Evolutionary conservation across 768 basidiomycete genomes (phyloP).

Genomic region (Hericium coralloides): DNA sequence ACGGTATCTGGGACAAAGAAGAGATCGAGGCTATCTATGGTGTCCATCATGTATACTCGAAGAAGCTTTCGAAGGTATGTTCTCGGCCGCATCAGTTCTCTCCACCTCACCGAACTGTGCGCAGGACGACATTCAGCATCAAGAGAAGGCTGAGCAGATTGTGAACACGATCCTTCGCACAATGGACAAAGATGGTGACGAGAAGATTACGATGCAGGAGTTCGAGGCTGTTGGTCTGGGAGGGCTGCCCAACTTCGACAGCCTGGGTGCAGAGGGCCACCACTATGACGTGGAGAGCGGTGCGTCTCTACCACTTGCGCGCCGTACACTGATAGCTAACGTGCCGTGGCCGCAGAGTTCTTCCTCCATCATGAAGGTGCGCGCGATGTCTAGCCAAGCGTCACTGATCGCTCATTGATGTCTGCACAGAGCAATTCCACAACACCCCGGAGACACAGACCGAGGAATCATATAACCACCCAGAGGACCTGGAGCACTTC

Average conservation of each 20-base stretch:
- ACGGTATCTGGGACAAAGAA: slow-evolving; percentile 74
- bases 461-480: slow-evolving; percentile 88
- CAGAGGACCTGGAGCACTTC: slow-evolving; percentile 92
- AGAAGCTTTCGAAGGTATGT: slow-evolving; percentile 64
- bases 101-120: neutral
- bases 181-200: slow-evolving; percentile 73
- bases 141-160: slow-evolving; percentile 74
- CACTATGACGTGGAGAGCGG: slow-evolving; percentile 91
- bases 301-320: slow-evolving; percentile 27
- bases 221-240: slow-evolving; percentile 63
- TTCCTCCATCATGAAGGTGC: slow-evolving; percentile 96
- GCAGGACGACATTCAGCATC: slow-evolving; percentile 69
- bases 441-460: slow-evolving; percentile 96
- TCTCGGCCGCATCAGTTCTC: neutral
- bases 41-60: slow-evolving; percentile 85
- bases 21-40: slow-evolving; percentile 97
- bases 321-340: slow-evolving; percentile 2
- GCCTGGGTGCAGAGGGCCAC: slow-evolving; percentile 83
- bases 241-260: slow-evolving; percentile 76
- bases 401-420: slow-evolving; percentile 2
- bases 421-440: slow-evolving; percentile 70
- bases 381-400: slow-evolving; percentile 4
- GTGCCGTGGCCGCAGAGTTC: slow-evolving; percentile 47
- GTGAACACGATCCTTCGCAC: slow-evolving; percentile 57
- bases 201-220: slow-evolving; percentile 59